Evolutionary conservation across 768 basidiomycete species (phyloP), one percentile per base, ranked within the genome.

Genomic region (Cystofilobasidium macerans): DNA sequence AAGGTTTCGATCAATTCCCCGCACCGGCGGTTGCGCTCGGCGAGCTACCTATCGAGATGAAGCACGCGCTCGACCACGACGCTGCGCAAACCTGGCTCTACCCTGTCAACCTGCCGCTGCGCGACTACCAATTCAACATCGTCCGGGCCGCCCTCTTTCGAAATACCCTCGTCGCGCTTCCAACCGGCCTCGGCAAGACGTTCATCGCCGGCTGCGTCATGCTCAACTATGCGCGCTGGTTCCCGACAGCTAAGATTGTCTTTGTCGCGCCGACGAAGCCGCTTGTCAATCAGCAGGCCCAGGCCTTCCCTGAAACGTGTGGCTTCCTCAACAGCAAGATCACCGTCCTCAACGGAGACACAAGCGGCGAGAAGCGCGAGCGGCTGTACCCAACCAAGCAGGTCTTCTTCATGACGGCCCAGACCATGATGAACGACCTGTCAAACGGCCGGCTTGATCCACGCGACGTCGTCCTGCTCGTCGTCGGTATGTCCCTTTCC

Each of bases 211-310:
- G 94, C 0, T 90, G 89, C 2, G 82, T 99, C 26, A 97, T 99
- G 94, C 78, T 93, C 33, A 94, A 93, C 72, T 94, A 74, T 56
- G 74, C 73, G 51, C 71, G 75, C 8, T 76, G 75, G 75, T 77
- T 76, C 62, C 75, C 75, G 4, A 73, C 73, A 6, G 76, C 75
- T 16, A 77, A 77, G 65, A 86, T 98, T 20, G 81, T 98, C 36
- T 99, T 99, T 72, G 84, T 97, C 54, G 94, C 94, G 0, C 94
- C 94, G 1, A 92, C 95, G 2, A 94, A 93, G 72, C 95, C 95
- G 6, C 82, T 99, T 8, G 95, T 99, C 30, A 84, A 89, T 5
- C 95, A 99, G 73, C 95, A 99, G 73, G 84, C 97, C 43, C 84
- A 86, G 59, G 93, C 95, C 1, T 97, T 89, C 73, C 95, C 95